Conservation (phyloP, 2,329 filamentous ascomycete genomes). For the Aspergillus sp. region DNA sequence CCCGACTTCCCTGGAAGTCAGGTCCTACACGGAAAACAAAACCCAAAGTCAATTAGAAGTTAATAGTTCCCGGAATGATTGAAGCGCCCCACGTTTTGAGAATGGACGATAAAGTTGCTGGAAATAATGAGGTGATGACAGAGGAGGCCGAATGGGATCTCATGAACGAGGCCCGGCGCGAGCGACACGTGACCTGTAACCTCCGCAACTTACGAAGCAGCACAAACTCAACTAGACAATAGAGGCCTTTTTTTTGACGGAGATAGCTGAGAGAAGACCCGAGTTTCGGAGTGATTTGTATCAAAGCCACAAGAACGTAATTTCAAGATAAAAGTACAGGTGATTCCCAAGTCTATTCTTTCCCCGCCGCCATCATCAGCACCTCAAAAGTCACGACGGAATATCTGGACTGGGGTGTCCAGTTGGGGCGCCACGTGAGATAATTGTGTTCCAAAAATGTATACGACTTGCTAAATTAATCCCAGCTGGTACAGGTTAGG, state of each 20-base stretch:
- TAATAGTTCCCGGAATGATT: neutral
- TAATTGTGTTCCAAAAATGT: neutral
- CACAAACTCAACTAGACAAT: neutral
- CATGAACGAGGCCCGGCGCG: constrained; percentile 5
- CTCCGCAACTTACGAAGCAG: neutral
- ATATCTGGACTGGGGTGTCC: neutral
- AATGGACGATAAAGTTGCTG: neutral
- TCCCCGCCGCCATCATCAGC: constrained; percentile 11
- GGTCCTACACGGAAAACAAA: constrained; percentile 11
- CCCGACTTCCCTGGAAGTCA: constrained; percentile 8
- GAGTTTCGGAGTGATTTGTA: constrained; percentile 9
- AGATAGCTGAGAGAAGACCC: constrained; percentile 15
- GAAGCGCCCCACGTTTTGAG: neutral
- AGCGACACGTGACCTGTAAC: neutral
- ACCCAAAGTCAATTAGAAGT: neutral
- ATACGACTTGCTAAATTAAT: constrained; percentile 24
- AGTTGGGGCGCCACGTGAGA: neutral
- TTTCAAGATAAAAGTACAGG: constrained; percentile 29
- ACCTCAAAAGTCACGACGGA: neutral
- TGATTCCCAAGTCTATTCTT: constrained; percentile 20
- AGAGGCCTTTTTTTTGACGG: neutral
- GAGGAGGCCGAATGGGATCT: constrained; percentile 7
- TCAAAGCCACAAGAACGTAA: constrained; percentile 21
- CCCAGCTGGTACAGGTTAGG: constrained; percentile 31
- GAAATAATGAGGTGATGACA: neutral